A percentile compares a stretch with the other conserved stretches of the same genome.
Conservation (phyloP, 495 filamentous ascomycete species). For the Penicillium canescens region DNA sequence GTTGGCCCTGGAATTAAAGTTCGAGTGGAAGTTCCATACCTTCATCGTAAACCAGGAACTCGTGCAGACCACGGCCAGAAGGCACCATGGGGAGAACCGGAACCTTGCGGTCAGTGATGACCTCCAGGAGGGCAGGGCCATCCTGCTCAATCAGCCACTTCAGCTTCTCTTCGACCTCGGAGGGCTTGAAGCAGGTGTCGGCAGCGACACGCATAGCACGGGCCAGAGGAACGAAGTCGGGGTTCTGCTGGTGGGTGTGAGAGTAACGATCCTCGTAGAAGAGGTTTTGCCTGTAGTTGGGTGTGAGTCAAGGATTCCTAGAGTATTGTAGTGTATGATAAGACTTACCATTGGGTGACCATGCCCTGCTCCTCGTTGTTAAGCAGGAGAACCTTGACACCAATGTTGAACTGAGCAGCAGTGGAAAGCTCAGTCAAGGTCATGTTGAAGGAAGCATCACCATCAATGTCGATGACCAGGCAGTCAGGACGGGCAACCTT, state of each 20-base stretch:
- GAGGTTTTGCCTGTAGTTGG: conserved; percentile 64
- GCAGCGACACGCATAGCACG: conserved; percentile 81
- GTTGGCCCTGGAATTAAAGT: not conserved
- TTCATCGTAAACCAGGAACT: conserved; percentile 90
- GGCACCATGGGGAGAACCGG: conserved; percentile 98
- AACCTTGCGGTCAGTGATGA: conserved; percentile 79
- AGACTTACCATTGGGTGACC: conserved; percentile 78
- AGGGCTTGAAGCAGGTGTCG: conserved; percentile 61
- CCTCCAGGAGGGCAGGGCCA: conserved; percentile 71
- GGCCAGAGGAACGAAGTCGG: conserved; percentile 81
- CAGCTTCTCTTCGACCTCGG: conserved; percentile 73
- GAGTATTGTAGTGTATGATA: not conserved
- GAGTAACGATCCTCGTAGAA: conserved; percentile 93
- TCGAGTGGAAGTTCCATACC: conserved; percentile 43
- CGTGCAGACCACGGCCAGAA: conserved; percentile 80
- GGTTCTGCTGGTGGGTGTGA: conserved; percentile 89
- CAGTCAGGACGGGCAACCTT: conserved; percentile 87
- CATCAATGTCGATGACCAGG: conserved; percentile 91
- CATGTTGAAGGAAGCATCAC: conserved; percentile 96
- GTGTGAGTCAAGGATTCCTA: not conserved
- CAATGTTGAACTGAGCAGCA: conserved; percentile 88
- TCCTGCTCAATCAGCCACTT: conserved; percentile 86
- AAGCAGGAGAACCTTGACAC: conserved; percentile 85
- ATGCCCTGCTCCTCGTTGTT: conserved; percentile 96
- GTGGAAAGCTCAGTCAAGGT: conserved; percentile 90